Conservation (phyloP, 345 rosid species). For the Salix suchowensis region DNA sequence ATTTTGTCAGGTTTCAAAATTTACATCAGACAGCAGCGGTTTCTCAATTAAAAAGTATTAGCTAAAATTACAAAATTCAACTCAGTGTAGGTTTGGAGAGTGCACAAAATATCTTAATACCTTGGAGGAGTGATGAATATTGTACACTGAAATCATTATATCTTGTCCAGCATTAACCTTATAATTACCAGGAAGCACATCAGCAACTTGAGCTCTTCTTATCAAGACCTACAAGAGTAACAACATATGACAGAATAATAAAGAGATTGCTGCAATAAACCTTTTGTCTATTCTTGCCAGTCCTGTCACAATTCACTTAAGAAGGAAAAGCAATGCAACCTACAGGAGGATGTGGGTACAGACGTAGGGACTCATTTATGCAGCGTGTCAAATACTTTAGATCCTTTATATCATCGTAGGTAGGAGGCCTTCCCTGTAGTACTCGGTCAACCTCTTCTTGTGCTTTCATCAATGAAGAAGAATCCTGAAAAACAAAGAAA, state of each 20-base stretch:
- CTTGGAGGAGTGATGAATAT: conserved; percentile 82
- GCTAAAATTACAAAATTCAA: not conserved
- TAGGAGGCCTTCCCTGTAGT: conserved; percentile 63
- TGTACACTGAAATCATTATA: conserved; percentile 91
- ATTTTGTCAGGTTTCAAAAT: not conserved
- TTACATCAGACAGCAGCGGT: not conserved
- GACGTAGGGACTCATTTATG: conserved; percentile 86
- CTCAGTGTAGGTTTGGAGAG: conserved; percentile 4
- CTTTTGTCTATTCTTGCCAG: not conserved
- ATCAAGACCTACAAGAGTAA: conserved; percentile 56
- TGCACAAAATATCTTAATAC: conserved; percentile 30
- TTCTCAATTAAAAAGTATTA: not conserved
- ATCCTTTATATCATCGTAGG: conserved; percentile 69
- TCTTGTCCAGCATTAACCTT: conserved; percentile 90
- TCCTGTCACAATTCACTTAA: not conserved
- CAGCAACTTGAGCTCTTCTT: conserved; percentile 84
- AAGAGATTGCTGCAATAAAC: not conserved
- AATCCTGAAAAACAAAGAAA: conserved; percentile 35
- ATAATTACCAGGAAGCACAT: conserved; percentile 83
- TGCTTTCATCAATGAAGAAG: conserved; percentile 57
- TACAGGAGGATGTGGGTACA: conserved; percentile 98
- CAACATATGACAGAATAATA: not conserved
- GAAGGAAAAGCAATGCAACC: conserved; percentile 31
- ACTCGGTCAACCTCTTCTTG: conserved; percentile 88
- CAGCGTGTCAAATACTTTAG: conserved; percentile 79